Percentiles rank a stretch among this genome's conserved stretches.
phyloP scores from a whole-genome alignment of 495 filamentous ascomycete species.

The Penicillium flavigenum region DNA sequence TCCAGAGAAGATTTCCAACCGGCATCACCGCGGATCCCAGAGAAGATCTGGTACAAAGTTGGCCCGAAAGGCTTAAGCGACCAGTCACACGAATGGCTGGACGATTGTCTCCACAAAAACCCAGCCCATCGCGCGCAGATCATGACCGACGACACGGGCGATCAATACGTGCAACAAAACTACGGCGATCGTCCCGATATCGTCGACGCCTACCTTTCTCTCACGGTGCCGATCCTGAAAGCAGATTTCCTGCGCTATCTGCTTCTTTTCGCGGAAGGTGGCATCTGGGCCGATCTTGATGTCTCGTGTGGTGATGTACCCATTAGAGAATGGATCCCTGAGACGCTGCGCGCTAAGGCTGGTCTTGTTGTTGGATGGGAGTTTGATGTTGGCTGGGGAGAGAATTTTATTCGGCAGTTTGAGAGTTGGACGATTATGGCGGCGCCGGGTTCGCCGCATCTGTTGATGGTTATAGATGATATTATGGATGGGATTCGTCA shows the following conservation, averaged over 20 bases:
- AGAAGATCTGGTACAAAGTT: constrained; percentile 10
- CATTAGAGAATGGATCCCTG: constrained; percentile 1
- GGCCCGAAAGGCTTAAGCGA: constrained; percentile 3
- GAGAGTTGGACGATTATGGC: constrained; percentile 11
- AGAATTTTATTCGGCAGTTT: constrained; percentile 5
- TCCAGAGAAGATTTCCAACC: not conserved
- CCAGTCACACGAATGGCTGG: not conserved
- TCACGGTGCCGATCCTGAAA: constrained; percentile 7
- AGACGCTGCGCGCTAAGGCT: not conserved
- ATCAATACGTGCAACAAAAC: constrained; percentile 1
- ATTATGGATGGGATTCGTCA: constrained; percentile 2
- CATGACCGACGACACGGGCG: constrained; percentile 6
- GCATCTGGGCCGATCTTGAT: constrained; percentile 7
- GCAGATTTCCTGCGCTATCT: constrained; percentile 7
- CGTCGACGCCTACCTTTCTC: constrained; percentile 1
- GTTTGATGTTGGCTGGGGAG: constrained; percentile 10
- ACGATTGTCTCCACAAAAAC: constrained; percentile 8
- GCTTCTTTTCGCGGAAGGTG: constrained; percentile 1
- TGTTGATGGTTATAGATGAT: constrained; percentile 5
- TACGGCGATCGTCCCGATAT: constrained; percentile 6
- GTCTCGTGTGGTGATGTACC: constrained; percentile 7
- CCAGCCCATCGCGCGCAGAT: constrained; percentile 1
- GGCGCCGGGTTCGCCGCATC: not conserved
- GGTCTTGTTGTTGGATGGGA: constrained; percentile 8
- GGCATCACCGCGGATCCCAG: not conserved